These are phyloP conservation scores for Coemansia sp. DNA, from an alignment of 192 early-diverging fungal genomes.

Conservation along the genomic window DNA sequence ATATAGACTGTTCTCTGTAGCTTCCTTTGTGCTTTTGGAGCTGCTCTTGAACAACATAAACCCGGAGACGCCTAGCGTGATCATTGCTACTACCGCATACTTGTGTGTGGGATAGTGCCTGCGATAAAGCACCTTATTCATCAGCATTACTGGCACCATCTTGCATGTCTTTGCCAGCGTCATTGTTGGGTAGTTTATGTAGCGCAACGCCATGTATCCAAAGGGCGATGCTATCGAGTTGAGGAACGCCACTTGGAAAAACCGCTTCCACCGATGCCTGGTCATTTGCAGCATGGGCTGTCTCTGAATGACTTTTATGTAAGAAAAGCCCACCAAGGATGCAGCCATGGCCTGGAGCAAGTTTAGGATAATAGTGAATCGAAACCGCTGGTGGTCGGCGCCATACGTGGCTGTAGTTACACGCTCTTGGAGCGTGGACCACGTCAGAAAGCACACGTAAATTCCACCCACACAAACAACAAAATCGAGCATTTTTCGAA, in stretches of 20 bases:
- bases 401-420: constrained; percentile 83
- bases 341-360: constrained; percentile 79
- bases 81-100: constrained; percentile 80
- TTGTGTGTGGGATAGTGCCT: constrained; percentile 83
- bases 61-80: constrained; percentile 86
- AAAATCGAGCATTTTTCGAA: constrained; percentile 57
- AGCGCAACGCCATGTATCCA: constrained; percentile 86
- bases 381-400: constrained; percentile 66
- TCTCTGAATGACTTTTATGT: constrained; percentile 59
- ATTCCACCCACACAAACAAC: constrained; percentile 75
- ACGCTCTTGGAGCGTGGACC: constrained; percentile 93
- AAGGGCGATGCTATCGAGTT: constrained; percentile 80
- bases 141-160: constrained; percentile 91
- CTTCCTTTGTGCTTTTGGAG: constrained; percentile 20
- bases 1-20: constrained; percentile 63
- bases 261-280: constrained; percentile 57
- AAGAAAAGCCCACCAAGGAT: constrained; percentile 71
- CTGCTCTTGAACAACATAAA: constrained; percentile 85
- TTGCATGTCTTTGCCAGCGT: constrained; percentile 97
- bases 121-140: constrained; percentile 92
- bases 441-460: constrained; percentile 93
- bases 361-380: constrained; percentile 90
- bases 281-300: constrained; percentile 45
- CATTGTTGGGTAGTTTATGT: constrained; percentile 97
- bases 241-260: constrained; percentile 74